These are phyloP conservation scores for Rhizopus stolonifer DNA, from an alignment of 371 early-diverging fungal species.

Conservation along the genomic window DNA sequence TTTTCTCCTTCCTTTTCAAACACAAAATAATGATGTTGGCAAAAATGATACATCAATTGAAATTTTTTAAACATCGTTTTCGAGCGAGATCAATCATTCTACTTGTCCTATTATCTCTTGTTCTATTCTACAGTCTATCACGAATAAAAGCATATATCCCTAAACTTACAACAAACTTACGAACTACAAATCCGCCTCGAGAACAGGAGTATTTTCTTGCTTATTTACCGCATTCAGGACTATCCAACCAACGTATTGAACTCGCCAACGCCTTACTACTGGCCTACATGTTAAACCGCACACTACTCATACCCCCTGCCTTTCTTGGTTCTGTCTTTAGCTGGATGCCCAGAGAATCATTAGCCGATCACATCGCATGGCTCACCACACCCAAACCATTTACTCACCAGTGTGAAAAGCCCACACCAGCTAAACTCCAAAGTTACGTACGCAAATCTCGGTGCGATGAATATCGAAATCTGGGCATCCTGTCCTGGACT, in stretches of 20 bases:
- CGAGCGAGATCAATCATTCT: too few relatives aligned
- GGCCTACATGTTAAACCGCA: constrained; percentile 54
- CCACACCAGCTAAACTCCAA: constrained; percentile 15
- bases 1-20: too few relatives aligned
- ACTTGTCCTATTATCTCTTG: too few relatives aligned
- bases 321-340: constrained; percentile 43
- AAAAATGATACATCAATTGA: too few relatives aligned
- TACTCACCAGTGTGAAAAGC: constrained; percentile 19
- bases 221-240: constrained; percentile 59
- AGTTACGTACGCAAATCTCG: constrained; percentile 22
- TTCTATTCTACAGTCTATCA: too few relatives aligned
- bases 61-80: too few relatives aligned
- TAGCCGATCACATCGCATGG: constrained; percentile 28
- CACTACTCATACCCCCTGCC: constrained; percentile 57
- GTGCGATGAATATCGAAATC: constrained; percentile 31
- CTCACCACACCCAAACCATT: constrained; percentile 34
- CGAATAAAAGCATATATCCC: too few relatives aligned
- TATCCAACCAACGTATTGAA: constrained; percentile 61
- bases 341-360: constrained; percentile 29
- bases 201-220: too few relatives aligned
- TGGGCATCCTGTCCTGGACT: constrained; percentile 37
- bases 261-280: constrained; percentile 56
- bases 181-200: too few relatives aligned
- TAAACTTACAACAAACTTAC: too few relatives aligned
- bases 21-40: too few relatives aligned